A percentile compares a stretch with the other conserved stretches of the same genome.
Evolutionary conservation across 2,329 filamentous ascomycete species (phyloP).

Genomic region (Exophiala aquamarina): DNA sequence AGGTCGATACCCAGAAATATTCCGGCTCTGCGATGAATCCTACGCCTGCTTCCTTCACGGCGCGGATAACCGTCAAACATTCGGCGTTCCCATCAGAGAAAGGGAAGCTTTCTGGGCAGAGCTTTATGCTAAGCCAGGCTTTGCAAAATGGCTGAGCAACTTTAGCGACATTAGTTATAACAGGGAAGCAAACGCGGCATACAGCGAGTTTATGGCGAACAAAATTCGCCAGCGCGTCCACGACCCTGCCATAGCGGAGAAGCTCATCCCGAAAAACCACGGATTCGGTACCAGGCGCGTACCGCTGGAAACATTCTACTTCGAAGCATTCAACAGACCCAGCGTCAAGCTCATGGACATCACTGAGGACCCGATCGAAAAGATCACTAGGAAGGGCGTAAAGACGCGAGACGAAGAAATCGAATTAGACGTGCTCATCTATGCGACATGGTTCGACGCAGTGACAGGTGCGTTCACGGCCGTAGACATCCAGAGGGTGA

Average conservation of each 20-base stretch:
- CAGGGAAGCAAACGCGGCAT: constrained; percentile 49
- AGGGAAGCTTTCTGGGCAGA: constrained; percentile 48
- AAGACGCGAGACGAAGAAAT: constrained; percentile 35
- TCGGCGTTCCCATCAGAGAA: constrained; percentile 1
- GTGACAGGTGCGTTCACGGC: constrained; percentile 30
- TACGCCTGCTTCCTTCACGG: constrained; percentile 62
- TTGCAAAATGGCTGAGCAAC: constrained; percentile 49
- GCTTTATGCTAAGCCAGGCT: constrained; percentile 53
- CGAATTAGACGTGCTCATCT: constrained; percentile 40
- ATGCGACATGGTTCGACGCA: constrained; percentile 46
- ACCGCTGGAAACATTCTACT: constrained; percentile 51
- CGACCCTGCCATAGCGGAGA: constrained; percentile 50
- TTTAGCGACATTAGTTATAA: constrained; percentile 54
- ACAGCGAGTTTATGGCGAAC: constrained; percentile 56
- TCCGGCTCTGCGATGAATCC: constrained; percentile 37
- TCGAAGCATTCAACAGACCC: constrained; percentile 47
- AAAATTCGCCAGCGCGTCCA: constrained; percentile 53
- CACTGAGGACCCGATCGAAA: constrained; percentile 41
- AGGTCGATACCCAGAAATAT: constrained; percentile 3
- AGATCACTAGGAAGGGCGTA: constrained; percentile 28
- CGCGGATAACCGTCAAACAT: constrained; percentile 45
- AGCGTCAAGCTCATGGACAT: constrained; percentile 50
- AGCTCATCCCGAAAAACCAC: constrained; percentile 54
- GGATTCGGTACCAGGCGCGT: constrained; percentile 56
- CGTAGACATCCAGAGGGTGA: constrained; percentile 39